Evolutionary conservation across 345 rosid genomes (phyloP).

Genomic region (Murraya koenigii): DNA sequence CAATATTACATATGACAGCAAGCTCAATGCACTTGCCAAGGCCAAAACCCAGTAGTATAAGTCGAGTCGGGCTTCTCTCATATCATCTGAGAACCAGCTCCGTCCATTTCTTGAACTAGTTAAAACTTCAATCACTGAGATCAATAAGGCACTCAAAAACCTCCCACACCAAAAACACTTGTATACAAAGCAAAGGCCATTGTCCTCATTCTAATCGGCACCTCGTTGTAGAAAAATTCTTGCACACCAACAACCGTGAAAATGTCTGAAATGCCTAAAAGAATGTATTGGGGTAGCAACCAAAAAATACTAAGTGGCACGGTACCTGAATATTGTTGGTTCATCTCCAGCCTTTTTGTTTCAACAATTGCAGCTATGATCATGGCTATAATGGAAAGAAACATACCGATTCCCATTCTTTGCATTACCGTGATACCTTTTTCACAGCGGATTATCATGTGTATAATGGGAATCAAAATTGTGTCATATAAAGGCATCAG

Average conservation of each 20-base stretch:
- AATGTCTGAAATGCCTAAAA: conserved; percentile 80
- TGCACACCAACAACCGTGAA: conserved; percentile 98
- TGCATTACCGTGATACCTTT: conserved; percentile 66
- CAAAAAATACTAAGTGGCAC: conserved; percentile 74
- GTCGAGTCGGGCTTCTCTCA: conserved; percentile 78
- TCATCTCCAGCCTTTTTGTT: conserved; percentile 51
- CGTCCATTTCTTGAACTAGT: conserved; percentile 37
- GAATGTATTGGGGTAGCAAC: conserved; percentile 82
- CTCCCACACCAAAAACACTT: conserved; percentile 92
- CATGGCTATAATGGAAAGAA: conserved; percentile 78
- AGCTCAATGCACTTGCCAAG: conserved; percentile 52
- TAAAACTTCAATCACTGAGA: conserved; percentile 50
- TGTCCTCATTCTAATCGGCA: conserved; percentile 79
- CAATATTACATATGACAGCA: conserved; percentile 48
- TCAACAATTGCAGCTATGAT: conserved; percentile 80
- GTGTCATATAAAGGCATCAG: conserved; percentile 80
- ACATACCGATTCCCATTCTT: conserved; percentile 92
- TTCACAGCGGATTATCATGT: conserved; percentile 35
- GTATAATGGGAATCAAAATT: conserved; percentile 54
- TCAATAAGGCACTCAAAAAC: conserved; percentile 81
- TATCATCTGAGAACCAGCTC: conserved; percentile 89
- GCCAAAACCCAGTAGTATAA: conserved; percentile 80
- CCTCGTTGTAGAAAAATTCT: conserved; percentile 90
- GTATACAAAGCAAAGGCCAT: conserved; percentile 92
- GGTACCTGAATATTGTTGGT: conserved; percentile 21